These are phyloP conservation scores for Edaphochlamys debaryana DNA, from an alignment of 139 green algal genomes.

Conservation along the genomic window DNA sequence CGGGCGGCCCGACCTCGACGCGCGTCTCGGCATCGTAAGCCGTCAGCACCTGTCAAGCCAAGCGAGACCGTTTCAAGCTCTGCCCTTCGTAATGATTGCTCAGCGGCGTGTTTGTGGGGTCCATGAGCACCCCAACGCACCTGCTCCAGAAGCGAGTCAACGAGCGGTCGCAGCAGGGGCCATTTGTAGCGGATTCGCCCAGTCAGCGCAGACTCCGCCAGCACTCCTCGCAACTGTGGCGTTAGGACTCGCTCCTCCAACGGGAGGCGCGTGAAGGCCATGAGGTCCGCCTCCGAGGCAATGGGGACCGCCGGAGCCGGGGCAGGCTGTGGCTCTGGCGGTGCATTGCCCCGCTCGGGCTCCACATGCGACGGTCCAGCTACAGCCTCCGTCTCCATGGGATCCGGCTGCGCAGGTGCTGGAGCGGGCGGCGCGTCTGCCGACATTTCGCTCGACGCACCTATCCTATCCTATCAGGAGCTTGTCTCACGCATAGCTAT, in stretches of 20 bases:
- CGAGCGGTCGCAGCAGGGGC: constrained; percentile 63
- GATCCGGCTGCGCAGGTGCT: too few relatives aligned
- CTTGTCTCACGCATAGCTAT: too few relatives aligned
- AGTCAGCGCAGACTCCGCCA: constrained; percentile 65
- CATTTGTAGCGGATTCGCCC: constrained; percentile 67
- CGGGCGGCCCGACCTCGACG: constrained; percentile 57
- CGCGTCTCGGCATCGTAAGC: constrained; percentile 39
- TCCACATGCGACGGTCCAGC: too few relatives aligned
- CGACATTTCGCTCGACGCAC: too few relatives aligned
- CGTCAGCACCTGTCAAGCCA: constrained; percentile 4
- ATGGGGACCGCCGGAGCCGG: constrained; percentile 4
- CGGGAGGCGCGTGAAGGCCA: constrained; percentile 33
- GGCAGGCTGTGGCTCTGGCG: background rate
- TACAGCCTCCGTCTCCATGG: too few relatives aligned
- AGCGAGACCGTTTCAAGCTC: background rate
- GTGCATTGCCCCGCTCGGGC: too few relatives aligned
- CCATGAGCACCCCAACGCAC: background rate
- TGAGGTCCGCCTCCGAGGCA: constrained; percentile 45
- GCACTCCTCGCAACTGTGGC: constrained; percentile 53
- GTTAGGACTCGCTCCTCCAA: constrained; percentile 45
- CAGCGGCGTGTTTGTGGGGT: too few relatives aligned
- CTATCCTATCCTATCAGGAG: too few relatives aligned
- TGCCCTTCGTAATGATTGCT: too few relatives aligned
- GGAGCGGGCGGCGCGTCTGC: too few relatives aligned
- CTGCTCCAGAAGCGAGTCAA: constrained; percentile 59